Percentiles rank a stretch among this genome's conserved stretches.
These are phyloP conservation scores for Xanthoparmelia taractica DNA, from an alignment of 495 filamentous ascomycete genomes.

Conservation along the genomic window DNA sequence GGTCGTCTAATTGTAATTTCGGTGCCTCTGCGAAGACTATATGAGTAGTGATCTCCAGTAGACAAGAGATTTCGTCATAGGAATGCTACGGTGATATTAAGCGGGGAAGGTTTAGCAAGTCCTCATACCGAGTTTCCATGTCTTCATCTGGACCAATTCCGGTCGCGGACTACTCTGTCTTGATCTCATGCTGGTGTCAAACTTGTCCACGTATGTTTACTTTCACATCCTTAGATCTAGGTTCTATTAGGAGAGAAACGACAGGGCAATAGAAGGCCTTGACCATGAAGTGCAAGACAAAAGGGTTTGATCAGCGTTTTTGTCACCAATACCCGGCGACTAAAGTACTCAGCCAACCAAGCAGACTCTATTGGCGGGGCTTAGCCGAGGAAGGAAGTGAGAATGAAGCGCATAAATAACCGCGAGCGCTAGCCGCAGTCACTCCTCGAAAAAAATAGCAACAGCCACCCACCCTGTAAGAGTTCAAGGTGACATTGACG, in stretches of 20 bases:
- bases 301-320: background rate
- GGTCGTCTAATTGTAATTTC: constrained; percentile 22
- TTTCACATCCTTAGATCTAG: background rate
- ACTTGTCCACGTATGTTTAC: background rate
- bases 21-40: constrained; percentile 23
- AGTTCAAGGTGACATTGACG: no score
- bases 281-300: background rate
- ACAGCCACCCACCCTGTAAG: no score
- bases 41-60: constrained; percentile 13
- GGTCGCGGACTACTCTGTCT: constrained; percentile 21
- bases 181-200: constrained; percentile 19
- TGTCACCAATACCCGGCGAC: background rate
- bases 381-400: background rate
- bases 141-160: constrained; percentile 20
- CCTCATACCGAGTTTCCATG: constrained; percentile 23
- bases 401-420: background rate
- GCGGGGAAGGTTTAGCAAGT: background rate
- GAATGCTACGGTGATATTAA: constrained; percentile 7
- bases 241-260: background rate
- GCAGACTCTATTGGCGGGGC: background rate
- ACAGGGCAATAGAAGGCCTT: background rate
- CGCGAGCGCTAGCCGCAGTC: background rate
- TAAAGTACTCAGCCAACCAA: background rate
- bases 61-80: constrained; percentile 8
- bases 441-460: no score